Percentiles rank a stretch among this genome's conserved stretches.
Evolutionary conservation across 129 eudicot genomes (phyloP).

Genomic region (Calendula officinalis): DNA sequence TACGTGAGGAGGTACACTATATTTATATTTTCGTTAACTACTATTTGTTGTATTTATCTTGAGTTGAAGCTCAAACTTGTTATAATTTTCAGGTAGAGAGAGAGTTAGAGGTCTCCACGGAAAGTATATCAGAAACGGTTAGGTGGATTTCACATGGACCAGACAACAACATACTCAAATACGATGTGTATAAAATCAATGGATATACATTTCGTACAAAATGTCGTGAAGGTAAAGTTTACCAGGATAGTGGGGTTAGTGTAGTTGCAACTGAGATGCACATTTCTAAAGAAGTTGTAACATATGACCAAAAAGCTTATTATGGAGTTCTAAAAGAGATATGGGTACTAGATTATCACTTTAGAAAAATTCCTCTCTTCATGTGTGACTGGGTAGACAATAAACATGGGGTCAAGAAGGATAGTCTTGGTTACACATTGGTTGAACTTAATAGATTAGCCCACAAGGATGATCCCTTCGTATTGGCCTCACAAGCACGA

Average conservation of each 20-base stretch:
- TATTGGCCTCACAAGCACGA: neutral
- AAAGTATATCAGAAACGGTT: neutral
- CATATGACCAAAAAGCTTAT: too few relatives aligned
- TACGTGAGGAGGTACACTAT: too few relatives aligned
- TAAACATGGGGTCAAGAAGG: neutral
- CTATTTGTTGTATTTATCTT: too few relatives aligned
- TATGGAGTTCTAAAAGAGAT: neutral
- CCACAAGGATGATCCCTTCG: neutral
- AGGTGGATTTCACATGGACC: neutral
- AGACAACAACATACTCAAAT: too few relatives aligned
- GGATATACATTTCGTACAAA: neutral
- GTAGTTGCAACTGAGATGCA: too few relatives aligned
- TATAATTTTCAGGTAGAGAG: too few relatives aligned
- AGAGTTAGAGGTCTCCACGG: neutral
- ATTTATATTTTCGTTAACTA: too few relatives aligned
- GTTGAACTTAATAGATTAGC: neutral
- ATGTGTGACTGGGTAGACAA: too few relatives aligned
- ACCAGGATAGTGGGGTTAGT: neutral
- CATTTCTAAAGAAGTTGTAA: too few relatives aligned
- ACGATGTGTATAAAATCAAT: neutral
- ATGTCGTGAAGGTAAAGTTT: neutral
- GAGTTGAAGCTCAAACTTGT: too few relatives aligned
- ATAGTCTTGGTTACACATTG: neutral
- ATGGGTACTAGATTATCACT: neutral
- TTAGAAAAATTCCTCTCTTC: too few relatives aligned